Conservation (phyloP, 176 grass and related monocot genomes). For the Thalia dealbata region DNA sequence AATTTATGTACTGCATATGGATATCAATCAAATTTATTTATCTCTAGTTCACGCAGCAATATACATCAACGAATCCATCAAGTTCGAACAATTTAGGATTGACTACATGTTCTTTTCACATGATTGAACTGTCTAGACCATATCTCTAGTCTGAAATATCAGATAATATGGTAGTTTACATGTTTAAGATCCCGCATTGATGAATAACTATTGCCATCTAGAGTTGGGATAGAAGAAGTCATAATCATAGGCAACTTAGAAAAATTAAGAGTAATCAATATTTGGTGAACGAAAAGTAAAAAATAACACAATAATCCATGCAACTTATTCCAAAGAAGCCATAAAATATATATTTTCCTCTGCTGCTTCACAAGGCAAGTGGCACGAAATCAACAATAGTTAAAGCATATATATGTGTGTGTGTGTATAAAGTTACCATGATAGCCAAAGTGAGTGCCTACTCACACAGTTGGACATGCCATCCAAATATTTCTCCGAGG, state of each 20-base stretch:
- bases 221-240: not conserved
- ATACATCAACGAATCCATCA: not conserved
- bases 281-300: not conserved
- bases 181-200: not conserved
- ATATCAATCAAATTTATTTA: not conserved
- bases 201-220: not conserved
- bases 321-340: not conserved
- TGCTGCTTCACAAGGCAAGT: too few species aligned
- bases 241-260: not conserved
- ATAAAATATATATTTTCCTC: too few species aligned
- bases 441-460: too few species aligned
- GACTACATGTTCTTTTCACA: not conserved
- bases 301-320: not conserved
- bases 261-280: not conserved
- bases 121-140: not conserved
- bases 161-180: not conserved
- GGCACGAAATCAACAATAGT: too few species aligned
- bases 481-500: not conserved
- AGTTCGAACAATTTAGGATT: too few species aligned
- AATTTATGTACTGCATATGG: not conserved
- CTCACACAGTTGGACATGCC: too few species aligned
- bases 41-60: not conserved
- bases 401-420: too few species aligned
- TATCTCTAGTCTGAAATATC: not conserved
- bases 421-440: too few species aligned